A percentile compares a stretch with the other conserved stretches of the same genome.
These are phyloP conservation scores for Pleurotus pulmonarius DNA, from an alignment of 768 basidiomycete species.

Conservation along the genomic window DNA sequence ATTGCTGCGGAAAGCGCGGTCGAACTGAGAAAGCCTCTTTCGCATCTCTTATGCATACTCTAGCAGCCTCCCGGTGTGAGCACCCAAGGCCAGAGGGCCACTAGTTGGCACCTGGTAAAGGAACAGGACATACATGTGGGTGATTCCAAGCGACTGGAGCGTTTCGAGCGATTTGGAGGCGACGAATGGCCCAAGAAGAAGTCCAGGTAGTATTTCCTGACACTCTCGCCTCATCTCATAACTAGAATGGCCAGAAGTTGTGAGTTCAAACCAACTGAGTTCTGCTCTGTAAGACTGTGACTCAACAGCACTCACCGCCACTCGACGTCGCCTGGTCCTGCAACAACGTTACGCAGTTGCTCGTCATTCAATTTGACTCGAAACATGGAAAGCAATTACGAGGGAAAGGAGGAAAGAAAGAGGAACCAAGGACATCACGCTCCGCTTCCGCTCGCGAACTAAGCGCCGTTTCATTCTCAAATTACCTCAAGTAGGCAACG, in stretches of 20 bases:
- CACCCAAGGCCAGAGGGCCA: constrained; percentile 8
- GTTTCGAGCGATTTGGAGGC: constrained; percentile 80
- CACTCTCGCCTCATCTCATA: constrained; percentile 97
- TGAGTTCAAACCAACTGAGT: background rate
- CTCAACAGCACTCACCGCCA: constrained; percentile 56
- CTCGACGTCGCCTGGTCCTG: constrained; percentile 79
- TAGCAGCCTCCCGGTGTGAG: constrained; percentile 26
- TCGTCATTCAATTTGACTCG: constrained; percentile 27
- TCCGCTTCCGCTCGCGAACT: too few relatives aligned
- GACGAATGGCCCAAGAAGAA: constrained; percentile 84
- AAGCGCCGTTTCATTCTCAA: too few relatives aligned
- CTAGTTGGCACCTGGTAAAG: constrained; percentile 14
- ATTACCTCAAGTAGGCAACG: too few relatives aligned
- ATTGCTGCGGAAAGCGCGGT: constrained; percentile 78
- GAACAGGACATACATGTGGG: constrained; percentile 62
- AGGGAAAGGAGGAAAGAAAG: background rate
- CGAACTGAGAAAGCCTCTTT: constrained; percentile 89
- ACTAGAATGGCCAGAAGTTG: constrained; percentile 29
- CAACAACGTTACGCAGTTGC: constrained; percentile 57
- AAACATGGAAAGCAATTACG: background rate
- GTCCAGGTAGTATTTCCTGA: constrained; percentile 83
- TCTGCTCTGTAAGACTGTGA: background rate
- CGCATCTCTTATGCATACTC: constrained; percentile 84
- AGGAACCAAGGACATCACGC: background rate
- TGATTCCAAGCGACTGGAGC: constrained; percentile 61